Conservation (phyloP, 306 rosid genomes). For the Leucaena leucocephala region DNA sequence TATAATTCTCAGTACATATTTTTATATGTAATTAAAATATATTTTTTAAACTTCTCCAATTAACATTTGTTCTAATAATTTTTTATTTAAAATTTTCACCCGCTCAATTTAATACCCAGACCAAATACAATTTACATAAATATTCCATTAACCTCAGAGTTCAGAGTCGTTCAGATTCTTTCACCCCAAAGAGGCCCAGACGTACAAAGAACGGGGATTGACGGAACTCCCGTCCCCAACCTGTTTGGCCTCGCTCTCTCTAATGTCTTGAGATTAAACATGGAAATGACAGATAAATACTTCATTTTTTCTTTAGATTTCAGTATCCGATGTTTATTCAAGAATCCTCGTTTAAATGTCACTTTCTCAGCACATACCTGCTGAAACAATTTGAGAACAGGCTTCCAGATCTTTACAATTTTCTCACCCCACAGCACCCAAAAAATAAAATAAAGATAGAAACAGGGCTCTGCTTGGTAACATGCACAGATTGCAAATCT, state of each 20-base stretch:
- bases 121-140: neutral
- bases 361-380: neutral
- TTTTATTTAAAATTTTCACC: too few species aligned
- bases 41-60: too few species aligned
- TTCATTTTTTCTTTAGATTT: neutral
- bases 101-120: neutral
- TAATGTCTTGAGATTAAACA: neutral
- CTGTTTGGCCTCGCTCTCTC: neutral
- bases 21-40: too few species aligned
- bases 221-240: neutral
- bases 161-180: neutral
- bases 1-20: too few species aligned
- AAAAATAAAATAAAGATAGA: neutral
- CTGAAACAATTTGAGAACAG: neutral
- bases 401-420: constrained; percentile 6
- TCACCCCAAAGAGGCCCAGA: neutral
- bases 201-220: neutral
- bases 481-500: too few species aligned
- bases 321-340: neutral
- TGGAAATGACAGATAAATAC: too few species aligned
- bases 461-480: neutral
- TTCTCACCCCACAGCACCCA: neutral
- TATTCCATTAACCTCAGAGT: neutral
- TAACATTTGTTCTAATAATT: neutral
- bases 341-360: neutral